Conservation (phyloP, 495 filamentous ascomycete genomes). For the Xylaria longipes region DNA sequence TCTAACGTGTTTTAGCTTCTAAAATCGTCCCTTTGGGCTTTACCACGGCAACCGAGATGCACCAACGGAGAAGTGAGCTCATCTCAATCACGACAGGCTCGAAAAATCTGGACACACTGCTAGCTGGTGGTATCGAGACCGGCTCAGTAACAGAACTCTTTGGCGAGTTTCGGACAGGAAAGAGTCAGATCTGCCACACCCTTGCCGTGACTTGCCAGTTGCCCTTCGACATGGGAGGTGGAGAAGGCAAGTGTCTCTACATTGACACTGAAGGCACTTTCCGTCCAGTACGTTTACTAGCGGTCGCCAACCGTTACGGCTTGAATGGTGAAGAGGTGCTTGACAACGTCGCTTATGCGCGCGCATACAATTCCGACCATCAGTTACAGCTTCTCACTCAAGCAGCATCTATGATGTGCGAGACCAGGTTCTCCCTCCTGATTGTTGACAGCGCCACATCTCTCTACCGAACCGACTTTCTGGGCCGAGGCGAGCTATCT, state of each 20-base stretch:
- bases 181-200: conserved; percentile 97
- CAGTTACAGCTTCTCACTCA: conserved; percentile 94
- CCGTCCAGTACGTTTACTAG: conserved; percentile 84
- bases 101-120: conserved; percentile 92
- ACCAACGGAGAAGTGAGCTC: conserved; percentile 90
- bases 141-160: conserved; percentile 99
- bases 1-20: conserved; percentile 64
- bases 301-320: conserved; percentile 92
- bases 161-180: conserved; percentile 96
- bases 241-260: conserved; percentile 98
- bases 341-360: conserved; percentile 96
- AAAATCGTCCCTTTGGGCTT: conserved; percentile 99
- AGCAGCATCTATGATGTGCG: conserved; percentile 98
- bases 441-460: conserved; percentile 95
- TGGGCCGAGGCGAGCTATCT: conserved; percentile 90
- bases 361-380: conserved; percentile 98
- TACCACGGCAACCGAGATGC: conserved; percentile 99
- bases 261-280: conserved; percentile 99
- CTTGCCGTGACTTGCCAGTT: conserved; percentile 97
- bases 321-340: conserved; percentile 95
- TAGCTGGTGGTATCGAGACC: conserved; percentile 94
- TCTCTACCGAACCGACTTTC: conserved; percentile 94
- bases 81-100: conserved; percentile 98
- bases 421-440: conserved; percentile 93
- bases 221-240: conserved; percentile 98